Base-by-base conservation (phyloP, 2,329 filamentous ascomycete species). In the Pseudocercospora fijiensis region DNA sequence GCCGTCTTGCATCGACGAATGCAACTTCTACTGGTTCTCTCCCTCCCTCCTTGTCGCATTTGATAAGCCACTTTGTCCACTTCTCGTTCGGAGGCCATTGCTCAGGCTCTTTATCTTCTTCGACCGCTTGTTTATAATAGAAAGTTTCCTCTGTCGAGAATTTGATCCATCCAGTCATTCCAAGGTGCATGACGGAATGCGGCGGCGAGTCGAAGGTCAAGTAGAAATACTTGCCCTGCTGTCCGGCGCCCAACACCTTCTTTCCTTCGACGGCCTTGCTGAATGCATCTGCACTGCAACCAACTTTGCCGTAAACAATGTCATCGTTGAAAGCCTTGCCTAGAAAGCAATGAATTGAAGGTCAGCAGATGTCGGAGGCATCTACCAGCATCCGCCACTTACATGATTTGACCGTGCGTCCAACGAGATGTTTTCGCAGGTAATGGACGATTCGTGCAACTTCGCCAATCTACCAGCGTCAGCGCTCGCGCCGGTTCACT, bases 161-260 rank as follows among this genome's bases (percentile, higher is more conserved):
- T 72, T 96, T 90, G 58, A 98, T 83, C 95, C 95, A 98, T 6
- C 95, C 87, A 16, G 82, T 80, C 83, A 85, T 79, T 10, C 77
- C 76, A 27, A 77, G 75, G 65, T 78, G 76, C 73, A 78, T 74
- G 4, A 98, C 86, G 0, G 90, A 86, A 77, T 98, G 95, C 0
- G 94, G 93, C 10, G 91, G 85, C 9, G 85, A 84, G 26, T 85
- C 84, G 85, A 91, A 90, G 41, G 91, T 88, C 22, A 98, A 82
- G 83, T 95, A 99, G 76, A 99, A 98, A 75, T 98, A 98, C 84
- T 98, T 99, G 9, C 62, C 95, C 76, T 97, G 95, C 64, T 90
- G 92, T 3, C 90, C 90, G 3, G 90, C 90, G 60, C 83, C 84
- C 45, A 84, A 71, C 30, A 90, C 86, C 73, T 87, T 91, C 73